Base-by-base conservation (phyloP, 768 basidiomycete genomes). In the Rhodotorula graminis region DNA sequence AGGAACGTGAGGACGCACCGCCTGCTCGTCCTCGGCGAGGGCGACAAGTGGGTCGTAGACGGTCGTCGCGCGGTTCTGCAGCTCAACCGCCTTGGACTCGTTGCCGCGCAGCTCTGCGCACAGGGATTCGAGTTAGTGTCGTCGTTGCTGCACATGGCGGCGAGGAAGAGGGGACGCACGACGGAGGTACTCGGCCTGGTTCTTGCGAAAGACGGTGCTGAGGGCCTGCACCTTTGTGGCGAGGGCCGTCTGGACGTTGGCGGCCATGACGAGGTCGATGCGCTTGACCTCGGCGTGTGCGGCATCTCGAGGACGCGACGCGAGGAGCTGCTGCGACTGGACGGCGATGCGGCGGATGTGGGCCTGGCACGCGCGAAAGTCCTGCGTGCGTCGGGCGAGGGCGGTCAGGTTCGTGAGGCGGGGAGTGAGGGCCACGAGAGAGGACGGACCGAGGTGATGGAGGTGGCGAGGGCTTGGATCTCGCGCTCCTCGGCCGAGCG, bases 171-270 rank as follows among this genome's bases (percentile, higher is more conserved):
- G 44, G 14, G 44, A 52, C 94, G 82, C 80, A 95, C 96, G 94
- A 83, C 96, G 90, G 90, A 99, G 90, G 82, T 97, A 98, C 46
- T 95, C 90, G 71, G 92, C 88, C 82, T 99, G 96, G 84, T 95
- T 98, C 85, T 96, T 97, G 73, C 96, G 87, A 80, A 99, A 97
- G 21, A 88, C 84, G 31, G 89, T 90, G 78, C 92, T 94, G 64
- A 93, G 84, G 77, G 93, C 92, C 83, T 98, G 96, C 21, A 97
- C 87, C 81, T 93, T 93, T 50, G 91, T 92, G n/a, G 96, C 96
- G 65, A 99, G 87, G 31, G 89, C 93, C 55, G 93, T 87, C 81
- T 98, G 96, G 31, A 97, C 91, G 80, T 99, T 98, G 83, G 90
- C 91, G 47, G 92, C 90, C 70, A 70, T 81, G 76, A 77, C 65